These are phyloP conservation scores for Trichosporon faecale DNA, from an alignment of 1,284 basidiomycete genomes.

Conservation along the genomic window DNA sequence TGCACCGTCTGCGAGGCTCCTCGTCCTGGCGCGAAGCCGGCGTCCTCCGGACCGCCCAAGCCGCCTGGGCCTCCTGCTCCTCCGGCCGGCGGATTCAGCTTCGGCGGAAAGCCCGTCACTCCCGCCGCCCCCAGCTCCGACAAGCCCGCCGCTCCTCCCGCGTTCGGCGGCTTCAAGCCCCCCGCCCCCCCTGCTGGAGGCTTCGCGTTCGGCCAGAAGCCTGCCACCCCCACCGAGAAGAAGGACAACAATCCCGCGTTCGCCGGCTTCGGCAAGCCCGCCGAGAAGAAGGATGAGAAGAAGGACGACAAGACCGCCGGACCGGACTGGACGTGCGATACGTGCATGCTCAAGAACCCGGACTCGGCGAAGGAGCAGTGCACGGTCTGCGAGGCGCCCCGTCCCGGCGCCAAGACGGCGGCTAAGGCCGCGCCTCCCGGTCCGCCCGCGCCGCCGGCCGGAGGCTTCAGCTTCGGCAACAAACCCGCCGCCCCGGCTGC, in stretches of 20 bases:
- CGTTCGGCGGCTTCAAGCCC: neutral
- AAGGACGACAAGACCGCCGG: neutral
- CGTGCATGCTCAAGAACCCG: conserved; percentile 57
- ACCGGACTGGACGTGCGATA: conserved; percentile 54
- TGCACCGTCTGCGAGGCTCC: conserved; percentile 59
- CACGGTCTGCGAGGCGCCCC: conserved; percentile 57
- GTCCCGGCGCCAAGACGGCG: conserved; percentile 27
- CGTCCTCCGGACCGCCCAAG: neutral
- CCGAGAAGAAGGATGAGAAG: neutral
- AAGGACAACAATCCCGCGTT: conserved; percentile 36
- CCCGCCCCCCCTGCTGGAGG: neutral
- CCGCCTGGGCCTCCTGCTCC: conserved; percentile 12
- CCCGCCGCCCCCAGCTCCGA: neutral
- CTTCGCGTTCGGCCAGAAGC: conserved; percentile 45
- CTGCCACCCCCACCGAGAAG: conserved; percentile 48
- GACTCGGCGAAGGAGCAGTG: conserved; percentile 56
- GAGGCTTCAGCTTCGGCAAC: conserved; percentile 1
- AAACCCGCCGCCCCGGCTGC: conserved; percentile 10
- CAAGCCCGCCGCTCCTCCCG: conserved; percentile 10
- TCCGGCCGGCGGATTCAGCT: conserved; percentile 13
- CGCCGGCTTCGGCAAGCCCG: conserved; percentile 10
- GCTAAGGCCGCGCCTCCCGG: conserved; percentile 11
- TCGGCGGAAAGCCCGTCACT: conserved; percentile 14
- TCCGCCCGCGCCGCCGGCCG: conserved; percentile 6
- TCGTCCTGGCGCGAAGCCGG: conserved; percentile 33